These are phyloP conservation scores for Calonectria leucothoes DNA, from an alignment of 2,329 filamentous ascomycete species.

Conservation along the genomic window DNA sequence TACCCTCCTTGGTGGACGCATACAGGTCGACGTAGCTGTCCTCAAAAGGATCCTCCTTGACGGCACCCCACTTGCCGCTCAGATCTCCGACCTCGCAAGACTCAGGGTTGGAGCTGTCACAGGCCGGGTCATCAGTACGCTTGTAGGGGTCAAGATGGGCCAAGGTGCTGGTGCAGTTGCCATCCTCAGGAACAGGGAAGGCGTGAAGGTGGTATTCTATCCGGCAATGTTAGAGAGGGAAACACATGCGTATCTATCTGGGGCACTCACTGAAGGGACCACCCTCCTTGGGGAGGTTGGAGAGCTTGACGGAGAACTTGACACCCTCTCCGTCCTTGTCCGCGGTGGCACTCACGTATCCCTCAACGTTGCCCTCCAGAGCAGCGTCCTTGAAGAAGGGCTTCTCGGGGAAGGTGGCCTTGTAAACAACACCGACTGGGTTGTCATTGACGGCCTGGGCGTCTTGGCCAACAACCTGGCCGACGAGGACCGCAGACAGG, in stretches of 20 bases:
- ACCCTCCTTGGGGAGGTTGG: constrained; percentile 66
- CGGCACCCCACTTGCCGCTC: constrained; percentile 77
- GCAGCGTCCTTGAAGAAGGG: constrained; percentile 61
- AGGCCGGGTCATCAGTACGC: constrained; percentile 71
- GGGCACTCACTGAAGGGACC: constrained; percentile 69
- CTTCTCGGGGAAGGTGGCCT: constrained; percentile 65
- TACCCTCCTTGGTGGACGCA: constrained; percentile 63
- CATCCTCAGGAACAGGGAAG: constrained; percentile 69
- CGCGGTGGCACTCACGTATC: constrained; percentile 60
- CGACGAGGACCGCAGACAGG: constrained; percentile 43
- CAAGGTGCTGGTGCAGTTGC: constrained; percentile 77
- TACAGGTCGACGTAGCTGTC: constrained; percentile 67
- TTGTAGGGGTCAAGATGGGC: constrained; percentile 78
- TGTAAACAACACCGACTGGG: constrained; percentile 63
- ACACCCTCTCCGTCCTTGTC: constrained; percentile 65
- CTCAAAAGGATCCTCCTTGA: constrained; percentile 62
- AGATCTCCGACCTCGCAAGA: constrained; percentile 84
- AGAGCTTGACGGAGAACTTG: constrained; percentile 65
- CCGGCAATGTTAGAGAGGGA: constrained; percentile 28
- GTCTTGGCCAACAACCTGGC: constrained; percentile 50
- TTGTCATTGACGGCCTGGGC: constrained; percentile 67
- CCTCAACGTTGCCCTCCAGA: constrained; percentile 65
- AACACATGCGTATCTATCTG: not conserved
- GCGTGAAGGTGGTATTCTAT: constrained; percentile 80
- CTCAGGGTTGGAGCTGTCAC: constrained; percentile 66